Conservation (phyloP, 1,139 yeast species). For the Ogataea hybrid region DNA sequence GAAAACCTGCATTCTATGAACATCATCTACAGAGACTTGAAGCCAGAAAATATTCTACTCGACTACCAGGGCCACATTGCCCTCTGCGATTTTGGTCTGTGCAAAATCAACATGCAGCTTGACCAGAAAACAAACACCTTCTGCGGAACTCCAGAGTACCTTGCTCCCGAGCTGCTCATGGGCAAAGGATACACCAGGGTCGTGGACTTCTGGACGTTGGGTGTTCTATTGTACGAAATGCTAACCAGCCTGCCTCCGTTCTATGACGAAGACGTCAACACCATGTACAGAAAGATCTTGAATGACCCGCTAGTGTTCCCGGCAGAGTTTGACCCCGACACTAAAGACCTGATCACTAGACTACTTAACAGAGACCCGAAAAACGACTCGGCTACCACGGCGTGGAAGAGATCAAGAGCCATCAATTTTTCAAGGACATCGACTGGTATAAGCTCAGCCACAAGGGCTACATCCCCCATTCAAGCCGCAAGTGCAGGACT, state of each 20-base stretch:
- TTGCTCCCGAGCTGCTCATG: conserved; percentile 89
- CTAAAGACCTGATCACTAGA: conserved; percentile 75
- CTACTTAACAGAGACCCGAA: conserved; percentile 84
- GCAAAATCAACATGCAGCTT: conserved; percentile 85
- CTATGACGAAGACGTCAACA: conserved; percentile 90
- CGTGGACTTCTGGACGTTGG: conserved; percentile 98
- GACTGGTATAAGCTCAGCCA: conserved; percentile 85
- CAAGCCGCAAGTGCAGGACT: conserved; percentile 86
- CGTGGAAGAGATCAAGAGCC: conserved; percentile 80
- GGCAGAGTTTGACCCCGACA: conserved; percentile 82
- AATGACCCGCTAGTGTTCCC: conserved; percentile 91
- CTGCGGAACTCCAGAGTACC: conserved; percentile 95
- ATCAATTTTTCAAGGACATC: conserved; percentile 84
- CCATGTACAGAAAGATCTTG: conserved; percentile 90
- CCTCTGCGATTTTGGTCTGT: conserved; percentile 92
- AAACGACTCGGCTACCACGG: conserved; percentile 77
- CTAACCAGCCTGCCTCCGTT: conserved; percentile 95
- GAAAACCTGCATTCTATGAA: conserved; percentile 89
- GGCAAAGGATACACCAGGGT: conserved; percentile 94
- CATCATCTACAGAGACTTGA: conserved; percentile 91
- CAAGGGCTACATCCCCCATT: conserved; percentile 92
- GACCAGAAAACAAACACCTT: conserved; percentile 79
- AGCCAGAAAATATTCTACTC: conserved; percentile 90
- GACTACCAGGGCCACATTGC: conserved; percentile 98
- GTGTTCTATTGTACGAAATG: conserved; percentile 92